phyloP scores from a whole-genome alignment of 2,329 filamentous ascomycete genomes.

The Trichoderma simmonsii region DNA sequence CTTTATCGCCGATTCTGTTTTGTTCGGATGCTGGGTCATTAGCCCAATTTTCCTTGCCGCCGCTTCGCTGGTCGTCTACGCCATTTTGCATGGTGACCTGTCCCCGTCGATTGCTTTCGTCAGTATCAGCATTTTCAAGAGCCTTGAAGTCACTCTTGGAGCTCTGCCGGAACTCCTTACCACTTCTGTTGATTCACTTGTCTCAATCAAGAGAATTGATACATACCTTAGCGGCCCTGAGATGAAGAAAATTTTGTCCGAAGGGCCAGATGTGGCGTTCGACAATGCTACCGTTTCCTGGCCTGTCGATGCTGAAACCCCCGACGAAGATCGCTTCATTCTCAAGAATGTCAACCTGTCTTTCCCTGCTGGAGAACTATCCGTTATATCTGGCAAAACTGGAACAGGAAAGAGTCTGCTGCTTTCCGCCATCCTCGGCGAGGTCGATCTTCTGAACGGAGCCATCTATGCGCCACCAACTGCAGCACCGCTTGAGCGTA shows the following conservation, averaged over 20 bases:
- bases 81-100: constrained; percentile 59
- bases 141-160: constrained; percentile 68
- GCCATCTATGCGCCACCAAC: constrained; percentile 54
- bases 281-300: constrained; percentile 68
- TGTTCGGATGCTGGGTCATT: constrained; percentile 68
- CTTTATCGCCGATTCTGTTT: constrained; percentile 60
- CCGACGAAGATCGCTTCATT: constrained; percentile 59
- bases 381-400: constrained; percentile 72
- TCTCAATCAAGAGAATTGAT: constrained; percentile 71
- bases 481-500: constrained; percentile 51
- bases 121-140: constrained; percentile 69
- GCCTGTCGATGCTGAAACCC: constrained; percentile 62
- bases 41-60: constrained; percentile 72
- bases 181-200: constrained; percentile 65
- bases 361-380: constrained; percentile 68
- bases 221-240: constrained; percentile 67
- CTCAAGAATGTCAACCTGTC: constrained; percentile 61
- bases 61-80: constrained; percentile 67
- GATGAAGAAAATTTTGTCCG: constrained; percentile 51
- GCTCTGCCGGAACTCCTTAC: constrained; percentile 71
- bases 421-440: constrained; percentile 70
- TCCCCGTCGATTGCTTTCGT: constrained; percentile 76
- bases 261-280: constrained; percentile 61
- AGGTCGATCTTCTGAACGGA: constrained; percentile 66
- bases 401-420: constrained; percentile 76